Percentiles rank a stretch among this genome's conserved stretches.
Conservation (phyloP, 305 asterid genomes). For the Nicotiana rustica region DNA sequence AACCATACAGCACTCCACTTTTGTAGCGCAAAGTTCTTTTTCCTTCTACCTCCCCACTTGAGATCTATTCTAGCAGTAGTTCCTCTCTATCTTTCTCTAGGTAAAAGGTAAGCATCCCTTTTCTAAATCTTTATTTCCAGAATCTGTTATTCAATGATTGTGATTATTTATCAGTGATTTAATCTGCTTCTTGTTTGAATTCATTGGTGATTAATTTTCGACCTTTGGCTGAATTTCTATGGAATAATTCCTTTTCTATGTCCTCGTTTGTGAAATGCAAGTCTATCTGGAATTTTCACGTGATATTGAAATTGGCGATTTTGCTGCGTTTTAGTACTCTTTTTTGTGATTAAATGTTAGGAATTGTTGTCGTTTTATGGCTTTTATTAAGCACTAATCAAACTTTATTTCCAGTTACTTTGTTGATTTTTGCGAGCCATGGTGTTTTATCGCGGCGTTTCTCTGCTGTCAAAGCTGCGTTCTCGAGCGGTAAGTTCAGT, state of each 20-base stretch:
- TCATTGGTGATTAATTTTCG: background rate
- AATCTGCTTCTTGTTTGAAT: background rate
- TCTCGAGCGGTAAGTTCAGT: slow-evolving; percentile 61
- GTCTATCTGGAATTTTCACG: background rate
- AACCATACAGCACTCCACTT: background rate
- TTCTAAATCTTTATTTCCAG: background rate
- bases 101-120: background rate
- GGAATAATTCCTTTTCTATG: background rate
- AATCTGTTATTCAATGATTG: background rate
- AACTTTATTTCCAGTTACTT: slow-evolving; percentile 4
- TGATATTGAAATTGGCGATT: background rate
- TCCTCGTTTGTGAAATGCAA: background rate
- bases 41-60: background rate
- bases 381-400: background rate
- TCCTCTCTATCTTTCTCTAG: background rate
- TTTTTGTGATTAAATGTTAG: background rate
- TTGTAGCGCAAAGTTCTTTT: background rate
- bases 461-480: slow-evolving; percentile 77
- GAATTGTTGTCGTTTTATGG: background rate
- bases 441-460: slow-evolving; percentile 65
- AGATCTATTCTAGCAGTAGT: background rate
- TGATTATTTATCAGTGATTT: background rate
- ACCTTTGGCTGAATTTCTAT: background rate
- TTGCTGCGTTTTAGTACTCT: background rate
- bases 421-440: slow-evolving; percentile 40